A percentile compares a stretch with the other conserved stretches of the same genome.
These are phyloP conservation scores for Ceratonia siliqua DNA, from an alignment of 306 rosid species.

Conservation along the genomic window DNA sequence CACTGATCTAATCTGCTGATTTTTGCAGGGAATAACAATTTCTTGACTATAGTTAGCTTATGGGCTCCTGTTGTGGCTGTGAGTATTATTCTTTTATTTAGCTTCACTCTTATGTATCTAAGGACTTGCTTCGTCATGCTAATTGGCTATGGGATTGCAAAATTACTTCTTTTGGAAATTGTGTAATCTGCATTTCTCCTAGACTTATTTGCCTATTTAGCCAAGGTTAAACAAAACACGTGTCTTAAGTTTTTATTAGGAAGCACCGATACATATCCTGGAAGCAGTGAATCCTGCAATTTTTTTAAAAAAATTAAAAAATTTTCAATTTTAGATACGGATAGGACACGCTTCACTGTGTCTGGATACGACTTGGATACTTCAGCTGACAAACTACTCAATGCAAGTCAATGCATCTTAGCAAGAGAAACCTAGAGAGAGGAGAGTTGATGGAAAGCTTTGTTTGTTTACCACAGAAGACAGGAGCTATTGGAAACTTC, in stretches of 20 bases:
- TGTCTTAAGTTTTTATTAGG: not conserved
- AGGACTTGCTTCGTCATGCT: conserved; percentile 9
- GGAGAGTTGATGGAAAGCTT: no score
- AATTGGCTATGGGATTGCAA: conserved; percentile 7
- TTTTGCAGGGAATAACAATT: conserved; percentile 79
- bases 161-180: not conserved
- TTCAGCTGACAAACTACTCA: no score
- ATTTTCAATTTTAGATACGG: no score
- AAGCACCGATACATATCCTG: no score
- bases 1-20: conserved; percentile 33
- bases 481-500: no score
- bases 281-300: no score
- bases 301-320: no score
- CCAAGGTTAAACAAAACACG: not conserved
- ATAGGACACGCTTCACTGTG: no score
- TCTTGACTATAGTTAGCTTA: conserved; percentile 68
- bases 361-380: no score
- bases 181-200: not conserved
- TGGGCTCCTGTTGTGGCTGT: conserved; percentile 99
- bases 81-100: conserved; percentile 51
- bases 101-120: conserved; percentile 16
- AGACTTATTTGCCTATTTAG: not conserved
- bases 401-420: no score
- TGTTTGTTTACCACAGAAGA: no score
- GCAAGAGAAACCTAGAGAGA: no score